Conservation (phyloP, 106 monocot species). For the Dendrobium officinale region DNA sequence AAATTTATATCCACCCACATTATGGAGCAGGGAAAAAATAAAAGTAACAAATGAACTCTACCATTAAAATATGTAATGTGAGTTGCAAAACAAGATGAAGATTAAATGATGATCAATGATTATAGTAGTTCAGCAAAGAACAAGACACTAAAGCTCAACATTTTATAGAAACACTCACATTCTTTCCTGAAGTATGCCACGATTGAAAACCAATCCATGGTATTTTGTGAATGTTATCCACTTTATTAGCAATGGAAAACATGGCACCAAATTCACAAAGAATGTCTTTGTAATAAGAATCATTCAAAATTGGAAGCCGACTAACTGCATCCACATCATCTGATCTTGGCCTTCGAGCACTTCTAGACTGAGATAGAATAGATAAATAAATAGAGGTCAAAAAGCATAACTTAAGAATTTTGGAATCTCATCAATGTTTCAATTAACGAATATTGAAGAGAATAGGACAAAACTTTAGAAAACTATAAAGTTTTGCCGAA, state of each 20-base stretch:
- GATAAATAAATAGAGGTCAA: background rate
- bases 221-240: conserved; percentile 75
- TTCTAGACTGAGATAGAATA: conserved; percentile 49
- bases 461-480: background rate
- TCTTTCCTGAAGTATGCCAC: conserved; percentile 74
- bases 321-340: conserved; percentile 83
- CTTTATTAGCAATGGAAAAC: conserved; percentile 75
- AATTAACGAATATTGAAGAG: background rate
- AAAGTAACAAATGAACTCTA: background rate
- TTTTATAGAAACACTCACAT: conserved; percentile 28
- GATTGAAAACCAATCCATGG: conserved; percentile 99
- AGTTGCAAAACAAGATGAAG: background rate
- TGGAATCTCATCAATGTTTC: background rate
- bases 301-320: conserved; percentile 64
- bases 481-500: background rate
- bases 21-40: too few relatives aligned
- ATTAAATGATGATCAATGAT: background rate
- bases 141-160: background rate
- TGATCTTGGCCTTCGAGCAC: conserved; percentile 50
- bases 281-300: conserved; percentile 54
- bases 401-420: background rate
- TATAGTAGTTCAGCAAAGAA: conserved; percentile 3
- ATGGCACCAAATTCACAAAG: conserved; percentile 88
- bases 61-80: background rate
- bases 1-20: background rate